These are phyloP conservation scores for Thermothelomyces thermophilus DNA, from an alignment of 2,329 filamentous ascomycete genomes.

Conservation along the genomic window DNA sequence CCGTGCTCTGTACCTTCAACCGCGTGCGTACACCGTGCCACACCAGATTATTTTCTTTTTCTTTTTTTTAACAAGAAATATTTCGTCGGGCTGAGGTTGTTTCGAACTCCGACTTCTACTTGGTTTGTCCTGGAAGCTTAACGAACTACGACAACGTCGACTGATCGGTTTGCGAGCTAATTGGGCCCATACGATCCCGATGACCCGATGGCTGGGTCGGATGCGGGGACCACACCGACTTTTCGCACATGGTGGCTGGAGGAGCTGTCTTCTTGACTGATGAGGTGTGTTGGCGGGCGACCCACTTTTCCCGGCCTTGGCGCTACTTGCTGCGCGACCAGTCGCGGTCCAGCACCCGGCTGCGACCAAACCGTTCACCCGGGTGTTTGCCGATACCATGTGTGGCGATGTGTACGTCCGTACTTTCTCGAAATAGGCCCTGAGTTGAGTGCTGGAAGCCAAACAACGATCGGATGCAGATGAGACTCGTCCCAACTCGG, in stretches of 20 bases:
- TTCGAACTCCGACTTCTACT: not conserved
- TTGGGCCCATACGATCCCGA: conserved; percentile 1
- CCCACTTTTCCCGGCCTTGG: conserved; percentile 14
- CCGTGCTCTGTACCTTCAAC: too few relatives aligned
- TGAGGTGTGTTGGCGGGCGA: conserved; percentile 8
- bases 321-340: conserved; percentile 15
- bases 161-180: conserved; percentile 6
- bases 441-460: not conserved
- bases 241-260: conserved; percentile 24
- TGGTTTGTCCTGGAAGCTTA: conserved; percentile 1
- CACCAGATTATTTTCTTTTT: too few relatives aligned
- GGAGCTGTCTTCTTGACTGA: conserved; percentile 9
- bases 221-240: conserved; percentile 24
- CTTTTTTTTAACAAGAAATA: not conserved
- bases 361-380: conserved; percentile 8
- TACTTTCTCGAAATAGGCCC: not conserved
- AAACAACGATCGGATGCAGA: not conserved
- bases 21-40: too few relatives aligned
- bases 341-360: conserved; percentile 14
- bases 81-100: not conserved
- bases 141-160: not conserved
- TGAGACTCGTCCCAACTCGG: not conserved
- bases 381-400: conserved; percentile 16
- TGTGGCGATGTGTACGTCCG: conserved; percentile 2
- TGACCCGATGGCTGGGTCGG: conserved; percentile 10